Conservation (phyloP, 306 rosid genomes). For the Prunus fruticosa region DNA sequence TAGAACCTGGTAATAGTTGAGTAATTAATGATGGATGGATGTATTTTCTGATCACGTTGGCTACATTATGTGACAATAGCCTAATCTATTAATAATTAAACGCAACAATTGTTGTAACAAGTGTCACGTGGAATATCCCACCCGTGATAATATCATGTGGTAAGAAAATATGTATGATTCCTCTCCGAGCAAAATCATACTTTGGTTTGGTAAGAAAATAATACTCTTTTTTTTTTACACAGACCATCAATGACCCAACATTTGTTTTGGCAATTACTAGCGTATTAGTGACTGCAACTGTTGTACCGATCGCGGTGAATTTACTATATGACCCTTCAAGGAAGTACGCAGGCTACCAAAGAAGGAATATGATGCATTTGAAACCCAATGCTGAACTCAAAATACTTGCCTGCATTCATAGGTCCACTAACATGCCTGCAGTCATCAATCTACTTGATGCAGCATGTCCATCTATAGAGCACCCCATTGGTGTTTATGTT, state of each 20-base stretch:
- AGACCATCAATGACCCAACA: slow-evolving; percentile 14
- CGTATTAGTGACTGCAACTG: slow-evolving; percentile 21
- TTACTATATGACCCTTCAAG: slow-evolving; percentile 48
- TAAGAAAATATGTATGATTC: too few species aligned
- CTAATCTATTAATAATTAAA: too few species aligned
- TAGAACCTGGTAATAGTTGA: not conserved
- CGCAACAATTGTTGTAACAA: too few species aligned
- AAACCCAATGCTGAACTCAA: slow-evolving; percentile 29
- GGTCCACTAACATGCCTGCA: slow-evolving; percentile 29
- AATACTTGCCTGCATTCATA: slow-evolving; percentile 38
- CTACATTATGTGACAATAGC: not conserved
- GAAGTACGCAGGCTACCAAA: slow-evolving; percentile 44
- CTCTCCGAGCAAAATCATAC: too few species aligned
- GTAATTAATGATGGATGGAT: not conserved
- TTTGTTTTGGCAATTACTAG: slow-evolving; percentile 18
- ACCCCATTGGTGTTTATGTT: slow-evolving; percentile 34
- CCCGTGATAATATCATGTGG: too few species aligned
- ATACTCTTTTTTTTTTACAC: not conserved
- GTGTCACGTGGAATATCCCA: too few species aligned
- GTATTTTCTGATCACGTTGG: not conserved
- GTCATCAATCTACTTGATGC: slow-evolving; percentile 34
- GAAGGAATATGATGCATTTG: slow-evolving; percentile 36
- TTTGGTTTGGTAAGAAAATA: too few species aligned
- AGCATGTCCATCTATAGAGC: slow-evolving; percentile 32
- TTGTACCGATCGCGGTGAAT: slow-evolving; percentile 37